A percentile compares a stretch with the other conserved stretches of the same genome.
These are phyloP conservation scores for Przewalskia tangutica DNA, from an alignment of 257 asterid genomes.

Conservation along the genomic window DNA sequence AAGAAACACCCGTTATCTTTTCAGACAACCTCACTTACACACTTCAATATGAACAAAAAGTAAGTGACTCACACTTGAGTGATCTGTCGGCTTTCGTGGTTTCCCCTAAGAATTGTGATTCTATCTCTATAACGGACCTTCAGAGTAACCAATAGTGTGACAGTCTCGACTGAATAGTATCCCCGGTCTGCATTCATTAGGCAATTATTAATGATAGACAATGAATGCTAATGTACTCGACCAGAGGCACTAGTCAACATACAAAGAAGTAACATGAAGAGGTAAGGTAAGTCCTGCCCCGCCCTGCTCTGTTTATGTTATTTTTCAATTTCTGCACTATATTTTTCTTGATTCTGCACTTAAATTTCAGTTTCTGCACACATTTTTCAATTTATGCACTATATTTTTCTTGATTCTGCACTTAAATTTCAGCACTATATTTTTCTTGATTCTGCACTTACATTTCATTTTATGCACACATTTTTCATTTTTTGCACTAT, in stretches of 20 bases:
- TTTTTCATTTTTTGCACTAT: too few species aligned
- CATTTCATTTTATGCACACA: too few species aligned
- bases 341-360: too few species aligned
- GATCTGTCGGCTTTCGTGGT: conserved; percentile 96
- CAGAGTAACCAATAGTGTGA: conserved; percentile 84
- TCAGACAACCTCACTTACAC: neutral
- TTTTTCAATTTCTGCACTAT: too few species aligned
- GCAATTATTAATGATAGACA: conserved; percentile 7
- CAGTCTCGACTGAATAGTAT: conserved; percentile 96
- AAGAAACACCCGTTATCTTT: neutral
- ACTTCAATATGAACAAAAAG: conserved; percentile 8
- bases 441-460: too few species aligned
- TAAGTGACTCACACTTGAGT: conserved; percentile 80
- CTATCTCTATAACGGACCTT: conserved; percentile 96
- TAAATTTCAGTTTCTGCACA: too few species aligned
- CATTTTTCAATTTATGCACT: too few species aligned
- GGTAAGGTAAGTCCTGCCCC: too few species aligned
- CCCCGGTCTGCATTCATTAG: conserved; percentile 81
- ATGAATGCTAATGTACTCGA: neutral
- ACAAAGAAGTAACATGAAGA: neutral
- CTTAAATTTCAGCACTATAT: too few species aligned
- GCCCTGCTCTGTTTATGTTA: too few species aligned
- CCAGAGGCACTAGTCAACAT: neutral
- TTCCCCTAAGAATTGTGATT: conserved; percentile 91
- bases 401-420: too few species aligned